phyloP scores from a whole-genome alignment of 1,284 basidiomycete species.

The Puccinia polysora region DNA sequence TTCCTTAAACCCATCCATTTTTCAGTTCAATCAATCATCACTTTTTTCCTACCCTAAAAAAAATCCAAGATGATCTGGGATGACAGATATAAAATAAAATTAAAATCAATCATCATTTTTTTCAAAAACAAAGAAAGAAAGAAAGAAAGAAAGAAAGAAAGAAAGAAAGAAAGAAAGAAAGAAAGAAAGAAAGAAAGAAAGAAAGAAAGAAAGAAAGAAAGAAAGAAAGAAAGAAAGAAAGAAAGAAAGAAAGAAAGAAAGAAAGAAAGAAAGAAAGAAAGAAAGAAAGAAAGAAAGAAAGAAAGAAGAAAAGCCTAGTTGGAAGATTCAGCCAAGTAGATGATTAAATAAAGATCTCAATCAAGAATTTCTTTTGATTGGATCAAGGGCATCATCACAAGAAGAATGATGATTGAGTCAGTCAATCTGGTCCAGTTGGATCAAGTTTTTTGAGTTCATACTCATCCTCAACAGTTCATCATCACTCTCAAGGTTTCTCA shows the following conservation, averaged over 20 bases:
- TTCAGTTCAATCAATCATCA: too few relatives aligned
- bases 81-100: not conserved
- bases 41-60: too few relatives aligned
- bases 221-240: not conserved
- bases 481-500: too few relatives aligned
- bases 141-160: not conserved
- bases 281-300: not conserved
- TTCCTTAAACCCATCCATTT: too few relatives aligned
- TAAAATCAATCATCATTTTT: not conserved
- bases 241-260: not conserved
- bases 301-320: not conserved
- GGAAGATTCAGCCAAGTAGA: not conserved
- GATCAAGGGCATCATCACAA: too few relatives aligned
- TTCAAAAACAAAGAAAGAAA: not conserved
- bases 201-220: not conserved
- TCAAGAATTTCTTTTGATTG: too few relatives aligned
- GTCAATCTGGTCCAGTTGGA: too few relatives aligned
- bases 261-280: not conserved
- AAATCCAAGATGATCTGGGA: too few relatives aligned
- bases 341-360: too few relatives aligned
- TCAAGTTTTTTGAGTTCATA: too few relatives aligned
- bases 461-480: too few relatives aligned
- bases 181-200: not conserved
- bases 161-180: not conserved
- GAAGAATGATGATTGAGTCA: too few relatives aligned